Evolutionary conservation across 2,329 filamentous ascomycete species (phyloP), one percentile per base, ranked within the genome.

Genomic region (Penicillium expansum): DNA sequence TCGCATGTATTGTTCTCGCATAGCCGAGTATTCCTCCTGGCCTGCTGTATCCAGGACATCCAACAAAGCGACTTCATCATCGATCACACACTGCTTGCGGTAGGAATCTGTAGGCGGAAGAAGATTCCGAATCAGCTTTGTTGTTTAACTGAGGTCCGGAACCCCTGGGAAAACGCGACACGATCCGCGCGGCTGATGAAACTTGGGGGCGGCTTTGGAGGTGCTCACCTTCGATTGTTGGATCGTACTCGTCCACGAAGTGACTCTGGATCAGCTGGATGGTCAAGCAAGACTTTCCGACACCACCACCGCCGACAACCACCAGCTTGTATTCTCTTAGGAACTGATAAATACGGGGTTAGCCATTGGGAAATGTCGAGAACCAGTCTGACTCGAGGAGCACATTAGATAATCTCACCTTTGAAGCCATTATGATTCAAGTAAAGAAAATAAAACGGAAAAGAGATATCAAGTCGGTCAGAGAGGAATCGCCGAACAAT

Each of bases 1-100:
- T 71, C 94, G 88, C 93, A 99, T 99, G 84, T 97, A 99, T 80
- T 97, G 94, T 82, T 99, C 94, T 74, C 94, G 86, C 94, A 99
- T 97, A 52, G 94, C 94, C 56, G 92, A 96, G 82, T 97, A 99
- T 80, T 99, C 94, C 79, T 99, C 94, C 78, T 99, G 94, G 59
- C 94, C 94, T 62, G 94, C 94, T 53, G 94, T 99, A 78, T 99
- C 94, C 75, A 97, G 88, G 62, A 99, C 94, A 77, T 99, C 94
- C 77, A 99, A 89, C 59, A 99, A 85, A 50, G 94, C 94, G 66
- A 97, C 92, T 79, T 99, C 94, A 69, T 97, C 94, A 75, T 99
- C 94, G 76, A 99, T 96, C 69, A 96, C 88, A 77, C 94, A 97
- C 84, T 97, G 94, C 88, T 99, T 99, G 82, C 94, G 92, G 83